Evolutionary conservation across 2,329 filamentous ascomycete genomes (phyloP).

Genomic region (Tolypocladium amazonense): DNA sequence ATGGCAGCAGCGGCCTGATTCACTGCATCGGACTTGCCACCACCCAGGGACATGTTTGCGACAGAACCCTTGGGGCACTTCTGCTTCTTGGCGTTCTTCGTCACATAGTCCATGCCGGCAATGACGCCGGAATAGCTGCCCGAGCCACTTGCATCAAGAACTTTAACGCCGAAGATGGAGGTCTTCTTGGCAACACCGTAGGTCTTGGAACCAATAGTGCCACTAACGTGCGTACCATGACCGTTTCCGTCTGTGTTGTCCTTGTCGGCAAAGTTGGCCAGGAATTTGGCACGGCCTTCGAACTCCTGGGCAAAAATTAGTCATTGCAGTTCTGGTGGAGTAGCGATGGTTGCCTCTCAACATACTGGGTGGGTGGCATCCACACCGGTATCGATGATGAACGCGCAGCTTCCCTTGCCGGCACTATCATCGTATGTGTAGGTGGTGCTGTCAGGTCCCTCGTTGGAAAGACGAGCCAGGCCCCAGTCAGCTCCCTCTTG

Average conservation of each 20-base stretch:
- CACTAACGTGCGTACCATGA: slow-evolving; percentile 37
- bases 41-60: slow-evolving; percentile 45
- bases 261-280: slow-evolving; percentile 25
- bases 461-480: slow-evolving; percentile 25
- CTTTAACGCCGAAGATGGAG: slow-evolving; percentile 32
- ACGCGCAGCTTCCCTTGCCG: slow-evolving; percentile 29
- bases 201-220: slow-evolving; percentile 29
- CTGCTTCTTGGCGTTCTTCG: slow-evolving; percentile 20
- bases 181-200: slow-evolving; percentile 37
- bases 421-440: slow-evolving; percentile 27
- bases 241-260: slow-evolving; percentile 29
- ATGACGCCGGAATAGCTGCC: slow-evolving; percentile 29
- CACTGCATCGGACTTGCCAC: slow-evolving; percentile 29
- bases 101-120: slow-evolving; percentile 32
- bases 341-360: not conserved
- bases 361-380: slow-evolving; percentile 22
- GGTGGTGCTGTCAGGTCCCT: slow-evolving; percentile 10
- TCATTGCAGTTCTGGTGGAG: too few species aligned
- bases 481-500: slow-evolving; percentile 30
- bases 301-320: slow-evolving; percentile 19
- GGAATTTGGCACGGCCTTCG: slow-evolving; percentile 28
- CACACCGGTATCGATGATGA: slow-evolving; percentile 35
- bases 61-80: slow-evolving; percentile 32
- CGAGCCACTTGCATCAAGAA: slow-evolving; percentile 25
- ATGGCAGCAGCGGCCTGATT: slow-evolving; percentile 36